Percentiles rank a stretch among this genome's conserved stretches.
Evolutionary conservation across 441 rosid genomes (phyloP).

Genomic region (Gossypium gossypioides): DNA sequence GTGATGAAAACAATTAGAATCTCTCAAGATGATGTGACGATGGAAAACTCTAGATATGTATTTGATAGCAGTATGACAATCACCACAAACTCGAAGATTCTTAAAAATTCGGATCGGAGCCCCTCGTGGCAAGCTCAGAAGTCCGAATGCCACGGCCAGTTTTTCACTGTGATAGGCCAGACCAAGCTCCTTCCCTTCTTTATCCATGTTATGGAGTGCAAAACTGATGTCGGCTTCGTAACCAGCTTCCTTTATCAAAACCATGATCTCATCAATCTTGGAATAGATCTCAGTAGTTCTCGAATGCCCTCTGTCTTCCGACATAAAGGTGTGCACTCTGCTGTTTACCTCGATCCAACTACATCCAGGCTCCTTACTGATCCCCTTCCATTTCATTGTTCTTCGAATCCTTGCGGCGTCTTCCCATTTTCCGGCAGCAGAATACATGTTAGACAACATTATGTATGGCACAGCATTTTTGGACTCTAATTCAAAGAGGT

Average conservation of each 20-base stretch:
- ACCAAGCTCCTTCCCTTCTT: conserved; percentile 61
- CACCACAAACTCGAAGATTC: conserved; percentile 83
- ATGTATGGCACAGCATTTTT: conserved; percentile 60
- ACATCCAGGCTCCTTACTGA: conserved; percentile 69
- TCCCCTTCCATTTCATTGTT: conserved; percentile 53
- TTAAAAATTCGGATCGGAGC: conserved; percentile 67
- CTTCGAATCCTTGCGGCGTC: conserved; percentile 59
- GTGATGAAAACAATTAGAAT: conserved; percentile 83
- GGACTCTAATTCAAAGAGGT: conserved; percentile 60
- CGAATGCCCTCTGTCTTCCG: conserved; percentile 70
- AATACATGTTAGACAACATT: conserved; percentile 61
- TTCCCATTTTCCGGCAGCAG: conserved; percentile 52
- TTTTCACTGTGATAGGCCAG: conserved; percentile 87
- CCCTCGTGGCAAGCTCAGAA: conserved; percentile 41
- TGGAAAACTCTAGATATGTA: conserved; percentile 46
- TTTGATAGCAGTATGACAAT: conserved; percentile 66
- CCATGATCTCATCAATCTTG: conserved; percentile 59
- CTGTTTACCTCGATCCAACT: conserved; percentile 69
- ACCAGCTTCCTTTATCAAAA: conserved; percentile 59
- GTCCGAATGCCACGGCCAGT: conserved; percentile 67
- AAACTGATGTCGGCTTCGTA: conserved; percentile 59
- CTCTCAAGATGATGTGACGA: conserved; percentile 64
- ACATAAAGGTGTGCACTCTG: conserved; percentile 49
- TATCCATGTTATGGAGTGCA: conserved; percentile 66
- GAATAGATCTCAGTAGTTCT: conserved; percentile 47